phyloP scores from a whole-genome alignment of 768 basidiomycete genomes.

The Suillus weaverae region DNA sequence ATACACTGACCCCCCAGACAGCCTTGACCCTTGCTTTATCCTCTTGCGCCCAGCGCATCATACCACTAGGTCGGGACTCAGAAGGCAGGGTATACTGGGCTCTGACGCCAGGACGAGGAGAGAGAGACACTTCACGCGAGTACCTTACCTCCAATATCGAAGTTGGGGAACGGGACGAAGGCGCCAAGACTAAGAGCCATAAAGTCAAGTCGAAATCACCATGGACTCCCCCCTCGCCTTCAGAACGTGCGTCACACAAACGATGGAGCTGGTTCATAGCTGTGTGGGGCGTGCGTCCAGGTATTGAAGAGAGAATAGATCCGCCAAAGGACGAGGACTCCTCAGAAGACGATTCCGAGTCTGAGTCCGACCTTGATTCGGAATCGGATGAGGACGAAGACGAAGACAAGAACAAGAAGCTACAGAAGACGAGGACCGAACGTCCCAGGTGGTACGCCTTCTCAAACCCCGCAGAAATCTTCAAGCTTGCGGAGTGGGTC shows the following conservation, averaged over 20 bases:
- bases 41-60: slow-evolving; percentile 52
- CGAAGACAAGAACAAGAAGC: slow-evolving; percentile 37
- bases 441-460: slow-evolving; percentile 69
- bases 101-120: slow-evolving; percentile 56
- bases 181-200: slow-evolving; percentile 28
- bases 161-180: background rate
- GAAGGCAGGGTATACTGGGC: slow-evolving; percentile 72
- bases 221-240: slow-evolving; percentile 43
- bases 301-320: slow-evolving; percentile 21
- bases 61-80: slow-evolving; percentile 63
- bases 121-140: slow-evolving; percentile 50
- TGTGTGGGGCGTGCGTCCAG: slow-evolving; percentile 64
- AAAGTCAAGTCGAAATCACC: slow-evolving; percentile 35
- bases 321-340: slow-evolving; percentile 18
- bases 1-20: slow-evolving; percentile 47
- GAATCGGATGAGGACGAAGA: slow-evolving; percentile 31
- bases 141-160: slow-evolving; percentile 18
- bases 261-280: slow-evolving; percentile 80
- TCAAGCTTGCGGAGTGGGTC: slow-evolving; percentile 66
- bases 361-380: slow-evolving; percentile 23
- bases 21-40: slow-evolving; percentile 50
- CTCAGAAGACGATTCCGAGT: slow-evolving; percentile 24
- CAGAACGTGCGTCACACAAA: slow-evolving; percentile 51
- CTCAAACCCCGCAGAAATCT: slow-evolving; percentile 62
- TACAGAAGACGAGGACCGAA: background rate